These are phyloP conservation scores for Chrysoporthe deuterocubensis DNA, from an alignment of 2,329 filamentous ascomycete genomes.

Conservation along the genomic window DNA sequence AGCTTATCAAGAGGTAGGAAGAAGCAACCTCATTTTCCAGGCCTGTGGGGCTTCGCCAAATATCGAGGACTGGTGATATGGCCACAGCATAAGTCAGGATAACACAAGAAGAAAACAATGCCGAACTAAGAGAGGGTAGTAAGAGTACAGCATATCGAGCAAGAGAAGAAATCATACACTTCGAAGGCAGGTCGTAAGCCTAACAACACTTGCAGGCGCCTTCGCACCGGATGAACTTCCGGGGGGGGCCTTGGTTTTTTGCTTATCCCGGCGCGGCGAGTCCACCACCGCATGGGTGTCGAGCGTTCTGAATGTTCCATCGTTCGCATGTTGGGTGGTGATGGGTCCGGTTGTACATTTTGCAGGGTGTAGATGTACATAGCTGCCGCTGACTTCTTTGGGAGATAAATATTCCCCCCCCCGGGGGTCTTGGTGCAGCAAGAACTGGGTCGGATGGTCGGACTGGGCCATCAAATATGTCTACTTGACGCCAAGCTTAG, in stretches of 20 bases:
- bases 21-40: background rate
- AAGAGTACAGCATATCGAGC: background rate
- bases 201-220: background rate
- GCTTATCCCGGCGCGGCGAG: constrained; percentile 1
- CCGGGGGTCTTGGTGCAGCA: too few relatives aligned
- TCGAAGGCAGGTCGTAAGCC: background rate
- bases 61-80: background rate
- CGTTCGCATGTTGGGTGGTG: background rate
- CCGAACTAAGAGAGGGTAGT: background rate
- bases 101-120: background rate
- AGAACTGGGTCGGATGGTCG: too few relatives aligned
- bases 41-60: background rate
- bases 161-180: background rate
- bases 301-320: background rate
- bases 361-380: background rate
- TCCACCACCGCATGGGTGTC: too few relatives aligned
- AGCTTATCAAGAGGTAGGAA: background rate
- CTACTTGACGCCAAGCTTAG: background rate
- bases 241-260: background rate
- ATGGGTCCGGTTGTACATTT: background rate
- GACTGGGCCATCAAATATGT: too few relatives aligned
- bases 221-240: background rate
- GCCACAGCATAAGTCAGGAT: background rate
- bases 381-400: background rate
- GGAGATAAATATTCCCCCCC: too few relatives aligned